Base-by-base conservation (phyloP, 768 basidiomycete genomes). In the Phylloporus arenicola region DNA sequence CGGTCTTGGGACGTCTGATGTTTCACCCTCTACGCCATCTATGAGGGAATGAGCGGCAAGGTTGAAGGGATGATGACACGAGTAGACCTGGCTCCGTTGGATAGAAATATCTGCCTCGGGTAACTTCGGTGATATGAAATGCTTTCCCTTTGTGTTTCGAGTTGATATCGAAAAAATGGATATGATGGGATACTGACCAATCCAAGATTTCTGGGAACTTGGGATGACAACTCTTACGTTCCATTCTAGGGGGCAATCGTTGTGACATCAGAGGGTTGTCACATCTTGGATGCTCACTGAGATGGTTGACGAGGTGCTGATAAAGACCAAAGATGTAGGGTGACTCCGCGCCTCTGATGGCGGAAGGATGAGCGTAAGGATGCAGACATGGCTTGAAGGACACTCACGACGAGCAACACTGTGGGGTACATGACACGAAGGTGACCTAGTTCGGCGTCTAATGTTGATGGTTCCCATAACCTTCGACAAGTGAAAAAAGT, bases 121-220 rank as follows among this genome's bases (percentile, higher is more conserved):
- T 81, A 35, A 81, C 72, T 56, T 91, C 86, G 38, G 79, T 83
- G 63, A 91, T 87, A 43, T 87, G 84, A 63, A 81, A 90, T 24
- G 89, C 84, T 61, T 86, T 88, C 40, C 90, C 88, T 89, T 56
- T 17, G 20, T 6, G 50, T 16, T 31, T 24, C 17, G 29, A 8
- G 39, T 39, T 25, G 29, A 9, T 29, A 29, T 29, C 2, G 27
- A 2, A 6, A n/a, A 29, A 29, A 17, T 27, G 24, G 17, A 33
- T 39, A 35, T 22, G 24, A 25, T 19, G 40, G 34, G 20, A 19
- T 35, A 62, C 74, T 46, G 52, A 86, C 89, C 90, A 30, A 92
- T 90, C 89, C 90, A 92, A 33, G 86, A 88, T 64, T 88, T 90
- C 63, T 92, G 89, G 10, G 84, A 74, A 57, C 81, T 86, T 13